Percentiles rank a stretch among this genome's conserved stretches.
phyloP scores from a whole-genome alignment of 441 rosid species.

The Pelargonium fulgidum region DNA sequence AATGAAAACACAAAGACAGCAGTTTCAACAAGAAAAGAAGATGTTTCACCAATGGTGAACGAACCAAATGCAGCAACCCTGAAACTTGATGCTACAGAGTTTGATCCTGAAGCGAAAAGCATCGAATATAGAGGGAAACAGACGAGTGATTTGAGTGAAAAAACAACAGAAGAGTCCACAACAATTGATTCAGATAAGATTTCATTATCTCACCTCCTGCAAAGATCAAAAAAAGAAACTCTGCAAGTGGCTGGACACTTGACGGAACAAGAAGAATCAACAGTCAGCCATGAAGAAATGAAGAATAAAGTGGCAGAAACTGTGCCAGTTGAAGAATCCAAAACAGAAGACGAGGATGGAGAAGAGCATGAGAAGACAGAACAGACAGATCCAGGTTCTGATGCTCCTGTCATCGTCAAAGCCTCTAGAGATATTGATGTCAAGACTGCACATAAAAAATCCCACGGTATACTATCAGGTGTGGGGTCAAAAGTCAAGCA shows the following conservation, averaged over 20 bases:
- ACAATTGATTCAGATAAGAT: not conserved
- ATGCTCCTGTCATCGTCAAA: conserved; percentile 58
- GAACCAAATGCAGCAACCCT: conserved; percentile 22
- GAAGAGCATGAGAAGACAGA: conserved; percentile 49
- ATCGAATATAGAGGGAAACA: conserved; percentile 18
- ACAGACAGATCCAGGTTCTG: conserved; percentile 48
- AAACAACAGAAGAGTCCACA: conserved; percentile 9
- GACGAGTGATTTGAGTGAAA: not conserved
- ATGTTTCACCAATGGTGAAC: conserved; percentile 17
- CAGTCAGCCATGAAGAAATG: conserved; percentile 21
- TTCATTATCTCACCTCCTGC: conserved; percentile 20
- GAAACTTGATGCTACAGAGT: conserved; percentile 24
- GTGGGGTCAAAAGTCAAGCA: conserved; percentile 89
- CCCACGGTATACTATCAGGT: conserved; percentile 68
- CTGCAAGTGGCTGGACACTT: conserved; percentile 17
- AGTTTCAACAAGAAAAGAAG: conserved; percentile 20
- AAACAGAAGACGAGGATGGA: conserved; percentile 39
- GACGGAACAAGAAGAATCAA: conserved; percentile 25
- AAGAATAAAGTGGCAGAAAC: conserved; percentile 24
- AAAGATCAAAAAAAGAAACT: conserved; percentile 10
- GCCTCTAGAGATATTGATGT: conserved; percentile 47
- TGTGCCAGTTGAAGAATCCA: conserved; percentile 30
- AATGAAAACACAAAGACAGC: conserved; percentile 12
- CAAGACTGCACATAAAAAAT: conserved; percentile 59
- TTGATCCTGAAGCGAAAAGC: conserved; percentile 25